Conservation (phyloP, 192 early-diverging fungal genomes). For the Lobosporangium transversale region DNA sequence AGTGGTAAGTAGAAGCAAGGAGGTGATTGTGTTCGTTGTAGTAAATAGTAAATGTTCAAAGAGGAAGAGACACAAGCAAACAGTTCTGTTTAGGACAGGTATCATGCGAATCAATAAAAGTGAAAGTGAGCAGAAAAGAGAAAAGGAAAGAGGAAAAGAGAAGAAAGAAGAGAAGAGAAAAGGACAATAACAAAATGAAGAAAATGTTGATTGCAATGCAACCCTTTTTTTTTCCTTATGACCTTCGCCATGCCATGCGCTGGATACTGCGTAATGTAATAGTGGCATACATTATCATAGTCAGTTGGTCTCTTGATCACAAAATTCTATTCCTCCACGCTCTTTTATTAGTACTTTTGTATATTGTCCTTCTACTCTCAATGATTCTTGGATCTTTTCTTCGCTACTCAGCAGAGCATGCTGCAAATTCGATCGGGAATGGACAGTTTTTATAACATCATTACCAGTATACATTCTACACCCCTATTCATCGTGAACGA, state of each 20-base stretch:
- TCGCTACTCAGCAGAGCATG: background rate
- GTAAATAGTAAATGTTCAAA: background rate
- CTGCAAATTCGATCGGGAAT: background rate
- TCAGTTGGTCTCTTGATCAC: slow-evolving; percentile 30
- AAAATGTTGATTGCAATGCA: background rate
- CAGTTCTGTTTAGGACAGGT: background rate
- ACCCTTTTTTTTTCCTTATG: slow-evolving; percentile 10
- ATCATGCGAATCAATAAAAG: background rate
- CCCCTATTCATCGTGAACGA: background rate
- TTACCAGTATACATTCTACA: background rate
- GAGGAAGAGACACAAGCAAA: background rate
- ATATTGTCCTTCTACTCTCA: background rate
- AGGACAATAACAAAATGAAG: background rate
- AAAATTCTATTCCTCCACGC: background rate
- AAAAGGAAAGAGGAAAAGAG: background rate
- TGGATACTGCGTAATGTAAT: too few relatives aligned
- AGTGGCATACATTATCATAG: too few relatives aligned
- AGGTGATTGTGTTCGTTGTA: background rate
- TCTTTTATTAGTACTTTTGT: background rate
- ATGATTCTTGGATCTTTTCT: background rate
- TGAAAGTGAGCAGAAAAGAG: background rate
- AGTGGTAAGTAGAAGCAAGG: background rate
- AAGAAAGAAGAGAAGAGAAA: background rate
- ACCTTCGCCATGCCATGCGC: slow-evolving; percentile 1
- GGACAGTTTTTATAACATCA: background rate